Evolutionary conservation across 345 rosid species (phyloP), one percentile per base, ranked within the genome.

Genomic region (Rhizophora mangle): DNA sequence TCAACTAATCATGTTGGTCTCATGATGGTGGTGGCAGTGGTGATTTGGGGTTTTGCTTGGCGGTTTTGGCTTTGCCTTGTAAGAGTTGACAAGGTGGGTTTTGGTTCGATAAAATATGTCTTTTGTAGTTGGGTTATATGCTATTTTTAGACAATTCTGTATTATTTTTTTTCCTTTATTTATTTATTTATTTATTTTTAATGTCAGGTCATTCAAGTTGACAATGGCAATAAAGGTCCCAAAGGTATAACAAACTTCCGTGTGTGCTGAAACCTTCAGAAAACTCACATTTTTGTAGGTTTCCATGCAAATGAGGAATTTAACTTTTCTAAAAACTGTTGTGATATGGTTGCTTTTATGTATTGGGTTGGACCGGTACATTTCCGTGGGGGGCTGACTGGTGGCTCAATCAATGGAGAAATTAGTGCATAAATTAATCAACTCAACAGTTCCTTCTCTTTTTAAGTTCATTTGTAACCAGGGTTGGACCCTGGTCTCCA

Each of bases 141-240:
- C 83, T 79, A 77, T 68, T 72, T 74, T 62, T 81, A 77, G 83
- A 79, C 71, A 24, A 43, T 70, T 79, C 77, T 68, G 75, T 73
- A 61, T 16, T 29, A 24, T 24, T 24, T 24, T 24, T 24, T 24
- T 24, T 0, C 24, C 1, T 24, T 24, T 24, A n/a, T n/a, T n/a
- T n/a, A n/a, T n/a, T n/a, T n/a, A n/a, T 71, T 67, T 68, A 34
- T 47, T 78, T 62, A 30, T 43, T 10, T 52, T 34, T 27, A 1
- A 6, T 34, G 2, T 34, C 10, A 34, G 6, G 6, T 20, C 2
- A 32, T 76, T 49, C 62, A 71, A 68, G 68, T 59, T 67, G 46
- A 39, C 60, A 65, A 58, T 32, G 46, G 26, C 22, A 8, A 51
- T 2, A 1, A 13, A 39, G 22, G 69, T 24, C 68, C 30, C 54